Evolutionary conservation across 495 filamentous ascomycete species (phyloP), one percentile per base, ranked within the genome.

Genomic region (Amniculicola lignicola): DNA sequence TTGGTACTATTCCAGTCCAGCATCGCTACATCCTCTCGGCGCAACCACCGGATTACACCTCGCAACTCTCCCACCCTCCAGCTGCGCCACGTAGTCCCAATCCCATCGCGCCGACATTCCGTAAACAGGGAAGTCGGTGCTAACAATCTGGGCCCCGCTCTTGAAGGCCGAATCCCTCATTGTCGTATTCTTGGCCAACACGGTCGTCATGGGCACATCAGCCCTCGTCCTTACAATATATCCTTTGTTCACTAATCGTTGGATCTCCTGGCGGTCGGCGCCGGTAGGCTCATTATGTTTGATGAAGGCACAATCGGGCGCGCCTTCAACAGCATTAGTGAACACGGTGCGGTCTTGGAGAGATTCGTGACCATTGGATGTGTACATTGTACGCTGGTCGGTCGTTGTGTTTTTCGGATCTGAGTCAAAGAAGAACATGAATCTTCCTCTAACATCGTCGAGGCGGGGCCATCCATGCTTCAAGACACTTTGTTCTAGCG

Each of bases 181-280:
- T 33, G 52, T 56, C 18, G 41, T 56, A 38, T 56, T 56, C 29
- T 25, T 46, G 4, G n/a, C 14, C 22, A 67, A 25, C 10, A 67
- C 51, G 2, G 59, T 67, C 4, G 50, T n/a, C 1, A 69, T 24
- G 4, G 67, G 67, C 28, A 57, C 59, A 59, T 69, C 67, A 0
- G 62, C 38, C 31, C 67, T 63, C 39, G 64, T 69, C 33, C 64
- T 40, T 40, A 69, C 64, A 56, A 66, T 67, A 59, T 69, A 69
- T 12, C 62, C 59, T 19, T 64, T 63, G n/a, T 54, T 49, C 27
- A 69, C 67, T 42, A 65, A 60, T 2, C 38, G 24, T 42, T 67
- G 64, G 47, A 69, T 69, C 16, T 60, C 55, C 1, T 46, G 48
- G 23, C 65, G 39, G 31, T 61, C 55, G 0, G 54, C 64, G 21